Percentiles rank a stretch among this genome's conserved stretches.
phyloP scores from a whole-genome alignment of 1,284 basidiomycete genomes.

The Ustilago xerochloae region DNA sequence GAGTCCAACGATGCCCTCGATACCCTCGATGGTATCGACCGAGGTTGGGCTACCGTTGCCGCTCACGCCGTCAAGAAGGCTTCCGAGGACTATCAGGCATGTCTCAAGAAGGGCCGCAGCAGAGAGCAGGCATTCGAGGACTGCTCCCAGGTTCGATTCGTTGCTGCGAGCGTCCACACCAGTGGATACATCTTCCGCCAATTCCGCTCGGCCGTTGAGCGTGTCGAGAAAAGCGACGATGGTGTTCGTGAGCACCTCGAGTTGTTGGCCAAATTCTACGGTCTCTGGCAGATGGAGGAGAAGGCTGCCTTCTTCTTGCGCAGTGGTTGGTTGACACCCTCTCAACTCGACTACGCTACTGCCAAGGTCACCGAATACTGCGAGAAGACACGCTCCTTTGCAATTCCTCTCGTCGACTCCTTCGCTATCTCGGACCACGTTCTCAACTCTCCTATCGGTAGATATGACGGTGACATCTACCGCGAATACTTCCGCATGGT shows the following conservation, averaged over 20 bases:
- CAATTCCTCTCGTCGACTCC: conserved; percentile 72
- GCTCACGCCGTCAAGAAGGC: conserved; percentile 73
- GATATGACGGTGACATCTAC: conserved; percentile 66
- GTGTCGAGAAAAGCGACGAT: conserved; percentile 52
- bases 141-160: conserved; percentile 72
- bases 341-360: conserved; percentile 71
- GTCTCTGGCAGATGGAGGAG: conserved; percentile 74
- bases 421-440: conserved; percentile 73
- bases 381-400: conserved; percentile 70
- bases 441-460: conserved; percentile 73
- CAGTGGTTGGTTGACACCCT: conserved; percentile 70
- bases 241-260: conserved; percentile 62
- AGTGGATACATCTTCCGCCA: conserved; percentile 68
- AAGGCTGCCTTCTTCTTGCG: conserved; percentile 72
- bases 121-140: conserved; percentile 73
- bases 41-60: conserved; percentile 72
- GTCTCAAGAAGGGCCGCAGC: conserved; percentile 70
- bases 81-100: conserved; percentile 70
- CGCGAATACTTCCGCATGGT: conserved; percentile 63
- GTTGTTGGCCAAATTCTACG: conserved; percentile 62
- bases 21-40: conserved; percentile 71
- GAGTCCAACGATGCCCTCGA: conserved; percentile 68
- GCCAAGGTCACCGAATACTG: conserved; percentile 71
- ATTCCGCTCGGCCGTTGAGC: conserved; percentile 65
- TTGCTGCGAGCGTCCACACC: conserved; percentile 72